A percentile compares a stretch with the other conserved stretches of the same genome.
phyloP scores from a whole-genome alignment of 169 alveolate genomes.

The Plasmodium inui region DNA sequence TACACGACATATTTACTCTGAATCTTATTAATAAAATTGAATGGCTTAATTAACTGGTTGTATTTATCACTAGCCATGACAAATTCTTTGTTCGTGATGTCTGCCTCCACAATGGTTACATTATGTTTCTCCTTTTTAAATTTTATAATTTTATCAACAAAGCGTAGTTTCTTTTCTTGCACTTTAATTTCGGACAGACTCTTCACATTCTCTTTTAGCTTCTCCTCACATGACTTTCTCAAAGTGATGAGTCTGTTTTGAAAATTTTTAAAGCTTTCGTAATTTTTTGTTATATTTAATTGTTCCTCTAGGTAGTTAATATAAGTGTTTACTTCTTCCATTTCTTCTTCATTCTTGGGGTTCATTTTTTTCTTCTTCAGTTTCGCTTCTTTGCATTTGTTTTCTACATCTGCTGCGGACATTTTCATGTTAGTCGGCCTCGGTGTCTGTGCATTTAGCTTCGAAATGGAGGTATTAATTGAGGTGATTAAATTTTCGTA shows the following conservation, averaged over 20 bases:
- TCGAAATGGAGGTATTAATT: constrained; percentile 21
- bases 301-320: constrained; percentile 66
- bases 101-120: constrained; percentile 15
- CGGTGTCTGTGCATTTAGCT: constrained; percentile 43
- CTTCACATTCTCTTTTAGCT: constrained; percentile 36
- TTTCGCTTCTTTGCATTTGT: constrained; percentile 56
- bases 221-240: constrained; percentile 50
- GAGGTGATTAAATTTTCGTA: constrained; percentile 26
- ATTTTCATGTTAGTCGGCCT: constrained; percentile 40
- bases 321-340: constrained; percentile 67
- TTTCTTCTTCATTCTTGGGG: constrained; percentile 56
- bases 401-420: constrained; percentile 43
- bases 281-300: constrained; percentile 57
- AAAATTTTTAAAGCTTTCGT: constrained; percentile 59
- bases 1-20: constrained; percentile 40
- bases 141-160: constrained; percentile 58
- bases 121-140: constrained; percentile 66
- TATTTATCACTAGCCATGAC: constrained; percentile 40
- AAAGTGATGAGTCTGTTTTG: constrained; percentile 36
- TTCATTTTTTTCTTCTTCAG: constrained; percentile 47
- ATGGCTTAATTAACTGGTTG: constrained; percentile 41
- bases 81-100: constrained; percentile 44
- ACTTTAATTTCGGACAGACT: constrained; percentile 23
- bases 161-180: constrained; percentile 60
- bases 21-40: constrained; percentile 31